Evolutionary conservation across 495 filamentous ascomycete species (phyloP).

Genomic region (Penicillium paradoxum): DNA sequence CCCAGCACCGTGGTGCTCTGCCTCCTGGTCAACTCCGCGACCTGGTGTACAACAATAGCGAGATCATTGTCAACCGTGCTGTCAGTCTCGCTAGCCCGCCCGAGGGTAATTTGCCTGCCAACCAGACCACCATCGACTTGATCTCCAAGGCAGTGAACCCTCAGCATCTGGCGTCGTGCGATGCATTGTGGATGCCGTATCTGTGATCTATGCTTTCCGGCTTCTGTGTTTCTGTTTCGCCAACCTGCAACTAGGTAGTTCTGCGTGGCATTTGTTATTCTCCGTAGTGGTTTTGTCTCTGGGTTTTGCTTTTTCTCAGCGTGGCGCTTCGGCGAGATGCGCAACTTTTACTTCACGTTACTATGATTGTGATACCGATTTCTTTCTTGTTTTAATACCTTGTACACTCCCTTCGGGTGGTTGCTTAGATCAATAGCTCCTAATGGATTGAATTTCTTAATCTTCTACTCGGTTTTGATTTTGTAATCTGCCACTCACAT

Average conservation of each 20-base stretch:
- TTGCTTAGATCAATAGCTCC: constrained; percentile 4
- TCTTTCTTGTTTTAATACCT: constrained; percentile 19
- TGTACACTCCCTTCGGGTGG: constrained; percentile 13
- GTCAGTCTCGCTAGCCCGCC: constrained; percentile 66
- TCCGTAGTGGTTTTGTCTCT: constrained; percentile 16
- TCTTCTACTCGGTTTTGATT: neutral
- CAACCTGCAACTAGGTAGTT: constrained; percentile 11
- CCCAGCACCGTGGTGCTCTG: constrained; percentile 63
- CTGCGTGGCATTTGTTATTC: constrained; percentile 18
- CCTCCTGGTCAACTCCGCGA: constrained; percentile 73
- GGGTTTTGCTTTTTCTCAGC: constrained; percentile 25
- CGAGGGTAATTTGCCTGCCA: constrained; percentile 74
- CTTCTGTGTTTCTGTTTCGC: constrained; percentile 12
- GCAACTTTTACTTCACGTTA: constrained; percentile 8
- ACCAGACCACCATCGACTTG: constrained; percentile 92
- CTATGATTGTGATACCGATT: constrained; percentile 26
- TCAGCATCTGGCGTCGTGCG: constrained; percentile 71
- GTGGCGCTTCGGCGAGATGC: constrained; percentile 28
- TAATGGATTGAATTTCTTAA: constrained; percentile 10
- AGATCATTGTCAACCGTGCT: constrained; percentile 84
- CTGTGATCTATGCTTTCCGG: constrained; percentile 45
- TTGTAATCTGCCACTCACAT: too few species aligned
- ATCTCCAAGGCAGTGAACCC: constrained; percentile 84
- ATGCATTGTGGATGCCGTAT: constrained; percentile 97
- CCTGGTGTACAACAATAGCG: constrained; percentile 80